Base-by-base conservation (phyloP, 2,329 filamentous ascomycete species). In the Xylaria hypoxylon region DNA sequence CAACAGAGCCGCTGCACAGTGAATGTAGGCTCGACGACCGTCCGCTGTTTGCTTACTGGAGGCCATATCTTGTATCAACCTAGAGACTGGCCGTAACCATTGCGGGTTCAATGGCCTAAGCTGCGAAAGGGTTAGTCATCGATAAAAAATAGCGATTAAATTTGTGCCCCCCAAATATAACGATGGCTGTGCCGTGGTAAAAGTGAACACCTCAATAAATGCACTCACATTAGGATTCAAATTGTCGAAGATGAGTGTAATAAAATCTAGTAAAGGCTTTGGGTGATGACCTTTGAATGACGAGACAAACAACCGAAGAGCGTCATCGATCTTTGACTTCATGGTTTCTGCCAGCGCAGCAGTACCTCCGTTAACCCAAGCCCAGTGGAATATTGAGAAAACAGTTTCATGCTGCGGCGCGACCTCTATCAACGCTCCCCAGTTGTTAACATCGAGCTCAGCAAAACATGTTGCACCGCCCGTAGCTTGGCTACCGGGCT, bases 1-100 rank as follows among this genome's bases (percentile, higher is more conserved):
- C 6, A 91, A 80, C 15, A 91, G 79, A 2, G 85, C 81, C 2
- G 87, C 86, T 3, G 86, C 80, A 22, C 87, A 83, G 60, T 87
- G 86, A 8, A 85, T 89, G 72, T 88, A 90, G 3, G 88, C 86
- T 22, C 84, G 81, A 35, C 89, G 83, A 13, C 85, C 85, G 63
- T 83, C 81, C 2, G 83, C 77, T 1, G 85, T 87, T 56, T 88
- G 87, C 6, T 84, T 84, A 65, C 82, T 86, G 2, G 79, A 79
- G n/a, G 87, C 82, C 10, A 90, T 80, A 31, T 80, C 82, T 19
- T 82, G 83, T 68, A 90, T 83, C 60, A 86, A 82, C 17, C 71
- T 75, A 44, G 83, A 77, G 1, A 87, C 72, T 3, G 79, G 71
- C 8, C 75, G 76, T 13, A 90, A 80, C 89, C 89, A 91, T 66